Conservation (phyloP, 2,329 filamentous ascomycete species). For the Fusarium buxicola region DNA sequence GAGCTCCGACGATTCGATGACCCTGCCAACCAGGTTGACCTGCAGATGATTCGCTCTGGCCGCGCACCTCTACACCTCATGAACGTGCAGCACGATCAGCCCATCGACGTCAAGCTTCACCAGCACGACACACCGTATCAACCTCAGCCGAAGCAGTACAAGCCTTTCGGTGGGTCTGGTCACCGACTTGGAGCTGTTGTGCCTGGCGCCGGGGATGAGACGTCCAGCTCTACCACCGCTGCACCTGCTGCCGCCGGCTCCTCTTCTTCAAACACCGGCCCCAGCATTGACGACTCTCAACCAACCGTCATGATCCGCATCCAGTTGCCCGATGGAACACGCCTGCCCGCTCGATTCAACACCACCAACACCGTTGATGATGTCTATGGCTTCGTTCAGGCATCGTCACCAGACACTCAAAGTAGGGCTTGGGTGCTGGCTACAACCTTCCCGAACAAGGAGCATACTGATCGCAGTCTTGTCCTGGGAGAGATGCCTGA, state of each 20-base stretch:
- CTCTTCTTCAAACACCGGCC: constrained; percentile 49
- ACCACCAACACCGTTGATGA: constrained; percentile 81
- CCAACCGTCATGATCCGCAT: constrained; percentile 80
- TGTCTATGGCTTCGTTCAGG: constrained; percentile 78
- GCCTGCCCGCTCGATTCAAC: constrained; percentile 85
- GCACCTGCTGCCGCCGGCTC: constrained; percentile 47
- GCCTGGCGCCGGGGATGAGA: constrained; percentile 63
- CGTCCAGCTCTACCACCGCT: constrained; percentile 28
- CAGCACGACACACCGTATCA: constrained; percentile 79
- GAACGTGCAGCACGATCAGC: constrained; percentile 79
- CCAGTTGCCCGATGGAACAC: constrained; percentile 80
- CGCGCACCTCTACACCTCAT: constrained; percentile 82
- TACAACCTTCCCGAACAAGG: constrained; percentile 86
- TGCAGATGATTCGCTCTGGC: constrained; percentile 81
- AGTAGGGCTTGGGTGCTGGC: constrained; percentile 77
- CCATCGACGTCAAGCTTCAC: constrained; percentile 82
- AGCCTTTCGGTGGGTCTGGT: constrained; percentile 78
- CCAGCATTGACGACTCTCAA: constrained; percentile 69
- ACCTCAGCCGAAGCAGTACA: constrained; percentile 78
- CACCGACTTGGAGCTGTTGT: constrained; percentile 82
- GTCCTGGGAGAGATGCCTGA: constrained; percentile 70
- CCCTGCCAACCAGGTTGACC: constrained; percentile 76
- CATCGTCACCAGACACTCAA: constrained; percentile 68
- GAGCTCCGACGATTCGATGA: constrained; percentile 83
- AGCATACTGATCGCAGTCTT: constrained; percentile 75